Evolutionary conservation across 176 grass and related monocot species (phyloP).

Genomic region (Musa itinerans): DNA sequence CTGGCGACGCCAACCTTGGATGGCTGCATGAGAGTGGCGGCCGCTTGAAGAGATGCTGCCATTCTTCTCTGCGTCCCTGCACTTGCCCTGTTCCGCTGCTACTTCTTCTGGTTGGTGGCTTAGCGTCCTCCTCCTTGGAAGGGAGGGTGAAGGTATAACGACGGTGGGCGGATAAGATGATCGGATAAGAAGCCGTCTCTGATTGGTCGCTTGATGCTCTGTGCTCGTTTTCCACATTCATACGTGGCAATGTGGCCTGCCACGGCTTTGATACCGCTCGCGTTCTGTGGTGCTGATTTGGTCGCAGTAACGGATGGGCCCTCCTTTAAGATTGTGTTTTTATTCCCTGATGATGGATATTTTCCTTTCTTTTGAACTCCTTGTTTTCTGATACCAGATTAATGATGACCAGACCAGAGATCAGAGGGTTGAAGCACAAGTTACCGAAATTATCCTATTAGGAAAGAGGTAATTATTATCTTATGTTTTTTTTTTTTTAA

Average conservation of each 20-base stretch:
- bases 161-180: not conserved
- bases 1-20: not conserved
- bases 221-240: not conserved
- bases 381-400: no score
- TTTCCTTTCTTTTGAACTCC: no score
- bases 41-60: not conserved
- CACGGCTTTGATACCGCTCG: not conserved
- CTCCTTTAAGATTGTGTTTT: no score
- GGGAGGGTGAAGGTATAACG: not conserved
- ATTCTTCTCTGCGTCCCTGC: not conserved
- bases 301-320: not conserved
- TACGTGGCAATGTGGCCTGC: not conserved
- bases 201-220: not conserved
- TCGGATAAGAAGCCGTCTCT: not conserved
- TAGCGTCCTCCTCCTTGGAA: not conserved
- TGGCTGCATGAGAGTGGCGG: not conserved
- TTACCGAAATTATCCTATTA: no score
- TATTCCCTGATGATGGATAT: no score
- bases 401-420: no score
- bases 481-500: no score
- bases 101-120: not conserved
- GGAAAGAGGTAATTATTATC: no score
- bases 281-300: not conserved
- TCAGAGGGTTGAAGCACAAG: no score
- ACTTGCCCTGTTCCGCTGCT: not conserved